Evolutionary conservation across 371 early-diverging fungal species (phyloP), one percentile per base, ranked within the genome.

Genomic region (Circinella umbellata): DNA sequence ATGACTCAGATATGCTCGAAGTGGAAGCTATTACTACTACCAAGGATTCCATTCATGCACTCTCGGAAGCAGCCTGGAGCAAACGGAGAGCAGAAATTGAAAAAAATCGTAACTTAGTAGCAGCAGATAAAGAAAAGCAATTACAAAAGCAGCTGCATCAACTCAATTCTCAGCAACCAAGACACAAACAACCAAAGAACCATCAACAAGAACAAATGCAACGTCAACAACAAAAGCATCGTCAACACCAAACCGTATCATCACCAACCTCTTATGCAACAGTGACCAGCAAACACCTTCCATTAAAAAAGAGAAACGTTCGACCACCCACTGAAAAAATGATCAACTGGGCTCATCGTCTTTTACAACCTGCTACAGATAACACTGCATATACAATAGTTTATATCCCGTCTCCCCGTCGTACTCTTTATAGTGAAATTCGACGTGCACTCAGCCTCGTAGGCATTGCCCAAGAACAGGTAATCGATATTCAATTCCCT

Each of bases 401-500:
- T 15, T 49, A 69, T 49, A 34, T 64, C 20, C 20, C 60, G 4
- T 59, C 37, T 9, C 61, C 42, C 11, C 42, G 51, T 14, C 65
- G 61, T 36, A 37, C 54, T 2, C 42, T 13, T 7, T 66, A 70
- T 20, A 53, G 51, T 17, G 49, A 59, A 18, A 57, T 64, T 3
- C 60, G 61, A 39, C 49, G 34, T 0, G 35, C 54, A 4, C 66
- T 65, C 4, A 5, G 51, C 1, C 14, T 39, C 4, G 10, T 70
- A 0, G 63, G 63, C 0, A 48, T 70, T 2, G 18, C 35, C 0
- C 70, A 70, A 37, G 36, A 17, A 4, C 14, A 61, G 0, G 20
- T 65, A 3, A 49, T 70, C 0, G 70, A 70, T 34, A 34, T 70
- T 3, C 70, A 65, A 9, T 70, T 70, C 57, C 66, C 70, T 8